Evolutionary conservation across 2,329 filamentous ascomycete genomes (phyloP).

Genomic region (Curvularia hawaiiensis): DNA sequence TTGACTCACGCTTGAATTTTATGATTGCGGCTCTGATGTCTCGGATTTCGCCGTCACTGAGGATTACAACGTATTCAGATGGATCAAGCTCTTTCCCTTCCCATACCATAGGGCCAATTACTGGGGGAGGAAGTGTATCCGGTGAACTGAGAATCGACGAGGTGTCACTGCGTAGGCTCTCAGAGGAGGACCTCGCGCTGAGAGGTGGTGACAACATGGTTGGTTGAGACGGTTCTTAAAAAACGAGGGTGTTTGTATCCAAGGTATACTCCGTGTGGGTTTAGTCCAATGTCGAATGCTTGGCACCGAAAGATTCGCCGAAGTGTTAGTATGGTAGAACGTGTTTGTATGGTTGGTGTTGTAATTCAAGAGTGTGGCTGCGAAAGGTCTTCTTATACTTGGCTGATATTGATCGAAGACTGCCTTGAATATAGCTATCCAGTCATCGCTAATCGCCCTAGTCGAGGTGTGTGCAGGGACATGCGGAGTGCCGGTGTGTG

Average conservation of each 20-base stretch:
- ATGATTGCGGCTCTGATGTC: constrained; percentile 42
- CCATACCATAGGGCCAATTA: constrained; percentile 45
- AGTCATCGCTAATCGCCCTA: constrained; percentile 9
- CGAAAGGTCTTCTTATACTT: constrained; percentile 12
- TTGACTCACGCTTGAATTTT: constrained; percentile 37
- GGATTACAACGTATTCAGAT: constrained; percentile 34
- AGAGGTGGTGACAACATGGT: constrained; percentile 34
- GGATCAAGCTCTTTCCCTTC: constrained; percentile 34
- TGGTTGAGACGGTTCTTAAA: neutral
- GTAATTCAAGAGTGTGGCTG: constrained; percentile 7
- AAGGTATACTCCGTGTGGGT: neutral
- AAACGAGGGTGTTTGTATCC: neutral
- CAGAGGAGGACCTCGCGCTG: constrained; percentile 38
- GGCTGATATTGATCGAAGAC: constrained; percentile 3
- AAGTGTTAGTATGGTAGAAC: neutral
- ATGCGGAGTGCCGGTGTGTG: constrained; percentile 6
- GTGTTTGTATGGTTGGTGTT: neutral
- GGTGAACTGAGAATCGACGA: constrained; percentile 28
- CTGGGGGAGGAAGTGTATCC: constrained; percentile 36
- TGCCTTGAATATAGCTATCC: constrained; percentile 3
- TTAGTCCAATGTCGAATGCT: neutral
- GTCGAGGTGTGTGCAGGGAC: constrained; percentile 4
- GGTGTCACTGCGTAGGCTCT: constrained; percentile 37
- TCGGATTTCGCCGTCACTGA: constrained; percentile 32
- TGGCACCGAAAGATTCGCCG: neutral